Conservation (phyloP, 257 asterid species). For the Solanum chmielewskii region DNA sequence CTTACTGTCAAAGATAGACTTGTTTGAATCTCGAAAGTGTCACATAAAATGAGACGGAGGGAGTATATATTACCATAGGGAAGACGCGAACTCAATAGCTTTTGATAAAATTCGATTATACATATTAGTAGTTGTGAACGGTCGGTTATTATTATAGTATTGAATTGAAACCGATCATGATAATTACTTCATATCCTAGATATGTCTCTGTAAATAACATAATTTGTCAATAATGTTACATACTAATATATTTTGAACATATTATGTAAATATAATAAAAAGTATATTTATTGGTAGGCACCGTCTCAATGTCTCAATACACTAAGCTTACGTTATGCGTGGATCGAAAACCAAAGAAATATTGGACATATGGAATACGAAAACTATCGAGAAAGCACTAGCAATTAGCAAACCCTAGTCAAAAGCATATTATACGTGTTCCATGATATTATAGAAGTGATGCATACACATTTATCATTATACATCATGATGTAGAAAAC, state of each 20-base stretch:
- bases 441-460: background rate
- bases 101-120: background rate
- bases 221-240: background rate
- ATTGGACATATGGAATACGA: background rate
- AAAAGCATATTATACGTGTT: background rate
- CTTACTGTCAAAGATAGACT: too few species aligned
- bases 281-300: background rate
- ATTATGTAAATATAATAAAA: background rate
- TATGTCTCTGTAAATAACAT: background rate
- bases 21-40: too few species aligned
- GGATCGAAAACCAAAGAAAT: background rate
- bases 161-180: background rate
- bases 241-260: background rate
- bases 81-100: background rate
- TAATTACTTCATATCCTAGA: background rate
- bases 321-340: background rate
- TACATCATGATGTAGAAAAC: background rate
- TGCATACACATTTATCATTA: background rate
- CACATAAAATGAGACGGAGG: too few species aligned
- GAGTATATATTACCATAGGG: background rate
- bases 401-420: background rate
- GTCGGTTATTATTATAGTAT: background rate
- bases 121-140: background rate
- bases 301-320: background rate
- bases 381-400: background rate